phyloP scores from a whole-genome alignment of 805 yeast species.

The Cyberlindnera maclurae region DNA sequence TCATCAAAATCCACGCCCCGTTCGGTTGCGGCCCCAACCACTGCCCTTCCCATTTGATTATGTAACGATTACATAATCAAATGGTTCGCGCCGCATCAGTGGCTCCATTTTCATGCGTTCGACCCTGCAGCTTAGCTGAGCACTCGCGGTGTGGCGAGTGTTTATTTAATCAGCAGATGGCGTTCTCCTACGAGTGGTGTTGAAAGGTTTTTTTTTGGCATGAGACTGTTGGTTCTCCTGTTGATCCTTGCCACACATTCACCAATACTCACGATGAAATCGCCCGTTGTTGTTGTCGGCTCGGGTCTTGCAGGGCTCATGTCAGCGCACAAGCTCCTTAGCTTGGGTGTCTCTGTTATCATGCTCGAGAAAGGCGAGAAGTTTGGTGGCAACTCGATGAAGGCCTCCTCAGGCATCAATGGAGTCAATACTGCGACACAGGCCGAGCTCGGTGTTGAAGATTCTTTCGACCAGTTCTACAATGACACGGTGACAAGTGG shows the following conservation, averaged over 20 bases:
- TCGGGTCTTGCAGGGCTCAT: conserved; percentile 76
- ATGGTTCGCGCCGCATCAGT: too few species aligned
- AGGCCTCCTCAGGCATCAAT: conserved; percentile 58
- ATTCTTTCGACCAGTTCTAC: conserved; percentile 51
- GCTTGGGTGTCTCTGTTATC: conserved; percentile 34
- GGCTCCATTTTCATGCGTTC: too few species aligned
- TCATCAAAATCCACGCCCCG: too few species aligned
- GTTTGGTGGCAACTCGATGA: conserved; percentile 53
- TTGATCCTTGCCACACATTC: background rate
- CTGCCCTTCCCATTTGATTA: too few species aligned
- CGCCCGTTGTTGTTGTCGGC: conserved; percentile 52
- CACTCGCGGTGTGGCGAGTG: background rate
- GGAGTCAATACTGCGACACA: conserved; percentile 71
- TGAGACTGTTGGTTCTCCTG: too few species aligned
- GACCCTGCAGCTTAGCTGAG: too few species aligned
- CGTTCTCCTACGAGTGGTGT: too few species aligned
- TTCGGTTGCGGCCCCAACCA: too few species aligned
- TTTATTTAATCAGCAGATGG: too few species aligned
- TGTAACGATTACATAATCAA: too few species aligned
- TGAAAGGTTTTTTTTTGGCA: too few species aligned
- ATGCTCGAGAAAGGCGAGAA: conserved; percentile 42
- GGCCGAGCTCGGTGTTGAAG: conserved; percentile 38
- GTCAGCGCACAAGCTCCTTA: conserved; percentile 50
- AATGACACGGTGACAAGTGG: conserved; percentile 66
- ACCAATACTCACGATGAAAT: background rate